Percentiles rank a stretch among this genome's conserved stretches.
These are phyloP conservation scores for Saksenaea oblongispora DNA, from an alignment of 371 early-diverging fungal genomes.

Conservation along the genomic window DNA sequence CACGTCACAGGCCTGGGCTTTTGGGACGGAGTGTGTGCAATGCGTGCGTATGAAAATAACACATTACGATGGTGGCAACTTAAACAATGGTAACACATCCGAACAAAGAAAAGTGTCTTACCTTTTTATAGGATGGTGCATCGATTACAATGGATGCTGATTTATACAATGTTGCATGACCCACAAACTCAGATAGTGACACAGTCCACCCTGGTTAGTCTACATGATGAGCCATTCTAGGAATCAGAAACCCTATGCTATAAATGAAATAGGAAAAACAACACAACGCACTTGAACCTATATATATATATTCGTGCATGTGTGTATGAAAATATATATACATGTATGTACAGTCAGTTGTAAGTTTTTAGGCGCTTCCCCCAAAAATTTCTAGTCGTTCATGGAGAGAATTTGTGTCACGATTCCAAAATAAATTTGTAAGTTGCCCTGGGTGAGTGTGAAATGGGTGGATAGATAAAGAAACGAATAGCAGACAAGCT, in stretches of 20 bases:
- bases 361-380: no score
- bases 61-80: slow-evolving; percentile 42
- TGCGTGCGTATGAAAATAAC: slow-evolving; percentile 23
- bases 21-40: slow-evolving; percentile 41
- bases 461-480: no score
- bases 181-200: slow-evolving; percentile 40
- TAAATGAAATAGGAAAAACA: not conserved
- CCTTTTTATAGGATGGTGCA: slow-evolving; percentile 31
- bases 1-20: slow-evolving; percentile 27
- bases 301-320: not conserved
- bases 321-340: no score
- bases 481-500: no score
- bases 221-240: slow-evolving; percentile 1
- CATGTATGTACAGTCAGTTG: no score
- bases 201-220: slow-evolving; percentile 18
- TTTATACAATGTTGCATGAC: slow-evolving; percentile 46
- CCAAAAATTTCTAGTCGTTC: no score
- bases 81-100: slow-evolving; percentile 16
- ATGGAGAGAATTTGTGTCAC: no score
- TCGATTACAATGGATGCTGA: slow-evolving; percentile 43
- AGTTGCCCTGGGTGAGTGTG: no score
- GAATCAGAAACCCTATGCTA: no score
- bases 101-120: slow-evolving; percentile 2
- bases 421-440: no score
- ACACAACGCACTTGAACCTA: not conserved